These are phyloP conservation scores for Naganishia vaughanmartiniae DNA, from an alignment of 768 basidiomycete species.

Conservation along the genomic window DNA sequence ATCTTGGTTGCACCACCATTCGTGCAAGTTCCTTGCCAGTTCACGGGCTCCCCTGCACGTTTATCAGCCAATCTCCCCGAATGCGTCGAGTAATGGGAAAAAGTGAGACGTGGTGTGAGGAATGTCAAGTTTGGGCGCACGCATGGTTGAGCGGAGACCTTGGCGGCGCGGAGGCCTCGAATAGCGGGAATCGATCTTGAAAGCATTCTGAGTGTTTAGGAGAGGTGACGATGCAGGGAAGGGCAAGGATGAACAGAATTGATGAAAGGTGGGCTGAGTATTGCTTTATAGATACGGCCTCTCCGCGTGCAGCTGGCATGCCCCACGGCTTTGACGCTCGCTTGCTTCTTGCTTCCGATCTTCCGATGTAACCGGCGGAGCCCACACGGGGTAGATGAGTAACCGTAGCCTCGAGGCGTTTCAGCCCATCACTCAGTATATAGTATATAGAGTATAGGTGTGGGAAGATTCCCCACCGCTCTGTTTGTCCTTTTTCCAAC, in stretches of 20 bases:
- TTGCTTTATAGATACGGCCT: not conserved
- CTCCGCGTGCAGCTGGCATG: not conserved
- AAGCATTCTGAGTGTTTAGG: slow-evolving; percentile 2
- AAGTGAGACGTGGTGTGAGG: not conserved
- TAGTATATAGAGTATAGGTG: not conserved
- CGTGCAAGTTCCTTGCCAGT: slow-evolving; percentile 82
- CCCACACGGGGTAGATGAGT: not conserved
- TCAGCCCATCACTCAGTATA: no score
- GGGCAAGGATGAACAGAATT: not conserved
- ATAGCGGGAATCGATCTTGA: slow-evolving; percentile 11
- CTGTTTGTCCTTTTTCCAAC: not conserved
- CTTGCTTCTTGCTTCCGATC: not conserved
- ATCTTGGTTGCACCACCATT: slow-evolving; percentile 86
- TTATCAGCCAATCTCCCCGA: not conserved
- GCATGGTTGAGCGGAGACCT: not conserved
- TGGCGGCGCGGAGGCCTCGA: slow-evolving; percentile 8
- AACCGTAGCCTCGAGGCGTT: not conserved
- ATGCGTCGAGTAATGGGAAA: slow-evolving; percentile 6
- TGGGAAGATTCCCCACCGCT: not conserved
- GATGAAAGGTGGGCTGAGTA: no score
- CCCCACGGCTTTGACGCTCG: no score
- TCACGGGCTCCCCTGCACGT: slow-evolving; percentile 22
- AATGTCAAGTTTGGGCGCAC: slow-evolving; percentile 7
- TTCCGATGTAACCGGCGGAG: not conserved
- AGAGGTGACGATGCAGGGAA: not conserved